Conservation (phyloP, 805 yeast species). For the Candida sphagnicola region DNA sequence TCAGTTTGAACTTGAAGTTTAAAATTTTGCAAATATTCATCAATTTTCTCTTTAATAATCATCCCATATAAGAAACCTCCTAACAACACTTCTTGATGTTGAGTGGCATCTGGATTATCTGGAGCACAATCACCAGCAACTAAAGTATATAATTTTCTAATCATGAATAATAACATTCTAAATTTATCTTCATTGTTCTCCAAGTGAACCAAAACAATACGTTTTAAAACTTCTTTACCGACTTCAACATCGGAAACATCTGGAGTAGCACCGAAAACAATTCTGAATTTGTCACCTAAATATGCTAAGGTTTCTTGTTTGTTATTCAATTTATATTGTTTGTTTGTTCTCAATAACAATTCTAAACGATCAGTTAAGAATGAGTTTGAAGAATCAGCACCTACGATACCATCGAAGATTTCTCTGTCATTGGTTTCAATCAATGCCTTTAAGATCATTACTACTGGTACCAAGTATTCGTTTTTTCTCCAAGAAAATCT, state of each 20-base stretch:
- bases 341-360: slow-evolving; percentile 82
- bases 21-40: slow-evolving; percentile 79
- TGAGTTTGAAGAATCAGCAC: slow-evolving; percentile 80
- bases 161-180: slow-evolving; percentile 86
- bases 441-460: slow-evolving; percentile 88
- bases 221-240: slow-evolving; percentile 75
- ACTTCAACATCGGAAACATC: slow-evolving; percentile 88
- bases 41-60: slow-evolving; percentile 94
- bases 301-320: slow-evolving; percentile 89
- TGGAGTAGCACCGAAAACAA: slow-evolving; percentile 84
- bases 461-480: slow-evolving; percentile 89
- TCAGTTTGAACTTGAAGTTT: slow-evolving; percentile 74
- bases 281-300: slow-evolving; percentile 93
- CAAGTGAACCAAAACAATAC: slow-evolving; percentile 89
- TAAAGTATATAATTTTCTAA: slow-evolving; percentile 87
- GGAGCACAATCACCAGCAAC: slow-evolving; percentile 97
- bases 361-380: slow-evolving; percentile 98
- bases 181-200: slow-evolving; percentile 74
- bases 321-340: slow-evolving; percentile 71
- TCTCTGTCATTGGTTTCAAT: slow-evolving; percentile 90
- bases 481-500: slow-evolving; percentile 96
- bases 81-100: slow-evolving; percentile 92
- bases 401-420: slow-evolving; percentile 93
- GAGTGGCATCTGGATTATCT: slow-evolving; percentile 98
- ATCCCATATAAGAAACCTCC: slow-evolving; percentile 97